Evolutionary conservation across 352 stramenopile species (phyloP), one percentile per base, ranked within the genome.

Genomic region (Pythium periplocum): DNA sequence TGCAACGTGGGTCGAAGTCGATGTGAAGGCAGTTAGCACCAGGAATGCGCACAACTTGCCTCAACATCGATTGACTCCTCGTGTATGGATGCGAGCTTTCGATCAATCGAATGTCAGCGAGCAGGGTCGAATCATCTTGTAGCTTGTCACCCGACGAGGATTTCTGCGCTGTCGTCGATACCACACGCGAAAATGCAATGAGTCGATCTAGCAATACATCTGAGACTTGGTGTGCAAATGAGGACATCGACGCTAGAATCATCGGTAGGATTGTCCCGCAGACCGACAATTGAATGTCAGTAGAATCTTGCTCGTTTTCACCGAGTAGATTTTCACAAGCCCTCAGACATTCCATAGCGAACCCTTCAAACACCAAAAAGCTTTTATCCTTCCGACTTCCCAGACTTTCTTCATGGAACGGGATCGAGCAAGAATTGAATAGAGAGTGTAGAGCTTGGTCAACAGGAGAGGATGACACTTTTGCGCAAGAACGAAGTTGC

Each of bases 21-120:
- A 89, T 84, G 34, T 83, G 75, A 6, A 92, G 47, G 10, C 72
- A 61, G 5, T 51, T 75, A 2, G 81, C 78, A 26, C 73, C 75
- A 52, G 76, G 64, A 49, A 87, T 73, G 8, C 64, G 65, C 30
- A 90, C 59, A 26, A 84, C 69, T 43, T 80, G 78, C 4, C 77
- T 73, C 57, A 87, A 75, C 11, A 78, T 66, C 38, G 77, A 67
- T 47, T 88, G 75, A 8, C 55, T 72, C 44, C 78, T 64, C 36
- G 58, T 82, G 63, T 90, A 92, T 33, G 81, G 81, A 57, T 92
- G 81, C 2, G 66, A 42, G 34, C 70, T 87, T 57, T 92, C 78
- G 11, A 90, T 65, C 9, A 83, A 57, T 55, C 73, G 74, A 2
- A 34, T 31, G 1, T 34, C 17, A 4, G 47, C 38, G 0, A 60